Evolutionary conservation across 305 asterid species (phyloP).

Genomic region (Solanum aculeatissimum): DNA sequence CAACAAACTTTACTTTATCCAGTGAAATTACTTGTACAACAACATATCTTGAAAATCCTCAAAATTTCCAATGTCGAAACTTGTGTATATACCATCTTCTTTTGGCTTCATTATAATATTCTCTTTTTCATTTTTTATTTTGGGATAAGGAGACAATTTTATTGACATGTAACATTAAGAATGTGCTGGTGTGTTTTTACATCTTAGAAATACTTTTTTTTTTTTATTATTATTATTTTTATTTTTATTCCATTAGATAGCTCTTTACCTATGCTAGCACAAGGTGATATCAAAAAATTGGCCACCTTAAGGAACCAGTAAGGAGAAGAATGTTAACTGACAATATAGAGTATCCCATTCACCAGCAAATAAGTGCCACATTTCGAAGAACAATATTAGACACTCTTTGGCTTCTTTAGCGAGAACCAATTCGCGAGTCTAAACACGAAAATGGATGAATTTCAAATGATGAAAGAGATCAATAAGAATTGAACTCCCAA

Average conservation of each 20-base stretch:
- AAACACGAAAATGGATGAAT: background rate
- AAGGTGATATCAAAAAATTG: background rate
- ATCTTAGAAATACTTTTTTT: background rate
- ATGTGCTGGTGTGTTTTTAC: background rate
- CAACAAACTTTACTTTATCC: background rate
- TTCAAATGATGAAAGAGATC: background rate
- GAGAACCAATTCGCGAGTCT: background rate
- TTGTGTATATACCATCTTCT: background rate
- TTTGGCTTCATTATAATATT: background rate
- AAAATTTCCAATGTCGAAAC: background rate
- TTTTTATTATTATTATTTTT: background rate
- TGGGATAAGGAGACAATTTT: background rate
- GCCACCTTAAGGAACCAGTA: background rate
- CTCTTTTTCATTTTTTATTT: background rate
- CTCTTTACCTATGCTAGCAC: background rate
- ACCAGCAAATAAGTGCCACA: background rate
- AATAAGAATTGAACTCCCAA: background rate
- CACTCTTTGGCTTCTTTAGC: background rate
- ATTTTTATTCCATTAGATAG: background rate
- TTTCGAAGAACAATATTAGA: background rate
- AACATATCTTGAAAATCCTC: background rate
- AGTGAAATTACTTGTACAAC: background rate
- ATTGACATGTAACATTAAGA: background rate
- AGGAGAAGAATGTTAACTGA: background rate
- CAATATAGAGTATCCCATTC: background rate